These are phyloP conservation scores for Cryptococcus sp. DNA, from an alignment of 1,284 basidiomycete species.

Conservation along the genomic window DNA sequence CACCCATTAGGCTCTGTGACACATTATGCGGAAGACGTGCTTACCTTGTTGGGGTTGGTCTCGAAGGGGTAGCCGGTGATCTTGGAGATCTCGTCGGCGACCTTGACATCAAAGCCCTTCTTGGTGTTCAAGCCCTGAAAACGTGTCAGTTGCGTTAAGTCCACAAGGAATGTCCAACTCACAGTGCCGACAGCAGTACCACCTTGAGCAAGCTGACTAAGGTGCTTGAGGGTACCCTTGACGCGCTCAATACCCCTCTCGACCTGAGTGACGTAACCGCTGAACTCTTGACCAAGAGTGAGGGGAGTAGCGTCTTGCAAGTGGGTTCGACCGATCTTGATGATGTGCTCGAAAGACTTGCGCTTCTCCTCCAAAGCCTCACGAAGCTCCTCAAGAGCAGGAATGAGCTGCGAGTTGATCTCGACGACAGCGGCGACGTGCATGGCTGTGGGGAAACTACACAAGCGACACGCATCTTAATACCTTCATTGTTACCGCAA, in stretches of 20 bases:
- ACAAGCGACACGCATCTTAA: not conserved
- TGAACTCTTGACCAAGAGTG: slow-evolving; percentile 98
- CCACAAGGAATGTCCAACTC: slow-evolving; percentile 40
- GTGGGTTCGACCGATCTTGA: slow-evolving; percentile 99
- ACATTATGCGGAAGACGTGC: slow-evolving; percentile 11
- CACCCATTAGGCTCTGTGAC: not conserved
- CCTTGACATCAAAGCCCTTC: slow-evolving; percentile 92
- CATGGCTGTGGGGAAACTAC: slow-evolving; percentile 98
- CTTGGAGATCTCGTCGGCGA: slow-evolving; percentile 89
- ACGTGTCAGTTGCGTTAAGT: not conserved
- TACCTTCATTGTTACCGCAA: no score
- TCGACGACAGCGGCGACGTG: slow-evolving; percentile 95
- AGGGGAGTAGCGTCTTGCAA: slow-evolving; percentile 97
- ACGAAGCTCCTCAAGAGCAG: slow-evolving; percentile 79
- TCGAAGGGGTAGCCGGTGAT: slow-evolving; percentile 88
- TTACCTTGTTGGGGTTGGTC: slow-evolving; percentile 96
- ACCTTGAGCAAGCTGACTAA: slow-evolving; percentile 92
- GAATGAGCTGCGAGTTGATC: slow-evolving; percentile 76
- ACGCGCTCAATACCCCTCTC: slow-evolving; percentile 87
- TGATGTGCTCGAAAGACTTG: slow-evolving; percentile 80
- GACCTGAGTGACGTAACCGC: slow-evolving; percentile 95
- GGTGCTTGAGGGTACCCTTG: slow-evolving; percentile 77
- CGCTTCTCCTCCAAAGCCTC: slow-evolving; percentile 82
- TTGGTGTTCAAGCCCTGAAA: slow-evolving; percentile 90
- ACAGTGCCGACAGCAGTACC: slow-evolving; percentile 98